phyloP scores from a whole-genome alignment of 371 early-diverging fungal species.

The Mucor mucedo region DNA sequence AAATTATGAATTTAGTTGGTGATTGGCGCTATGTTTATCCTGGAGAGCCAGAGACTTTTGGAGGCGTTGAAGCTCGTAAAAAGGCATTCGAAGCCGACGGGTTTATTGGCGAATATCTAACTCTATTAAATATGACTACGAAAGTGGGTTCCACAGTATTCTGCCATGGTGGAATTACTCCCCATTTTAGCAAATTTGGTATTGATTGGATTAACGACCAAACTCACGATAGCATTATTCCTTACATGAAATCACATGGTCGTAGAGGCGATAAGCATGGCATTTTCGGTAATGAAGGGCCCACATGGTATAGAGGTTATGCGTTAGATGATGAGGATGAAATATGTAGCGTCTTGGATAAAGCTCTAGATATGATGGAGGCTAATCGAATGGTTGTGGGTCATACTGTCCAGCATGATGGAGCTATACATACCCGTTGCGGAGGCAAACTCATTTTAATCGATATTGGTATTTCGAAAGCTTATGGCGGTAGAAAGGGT shows the following conservation, averaged over 20 bases:
- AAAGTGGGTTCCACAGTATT: slow-evolving; percentile 71
- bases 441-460: slow-evolving; percentile 67
- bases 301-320: slow-evolving; percentile 72
- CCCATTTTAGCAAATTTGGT: slow-evolving; percentile 54
- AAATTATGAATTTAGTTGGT: slow-evolving; percentile 76
- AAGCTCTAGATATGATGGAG: slow-evolving; percentile 55
- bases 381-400: slow-evolving; percentile 81
- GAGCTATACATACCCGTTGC: slow-evolving; percentile 69
- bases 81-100: slow-evolving; percentile 66
- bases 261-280: slow-evolving; percentile 38
- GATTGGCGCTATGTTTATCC: slow-evolving; percentile 77
- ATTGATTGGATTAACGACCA: slow-evolving; percentile 62
- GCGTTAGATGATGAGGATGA: slow-evolving; percentile 58
- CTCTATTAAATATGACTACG: slow-evolving; percentile 60
- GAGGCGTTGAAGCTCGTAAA: slow-evolving; percentile 54
- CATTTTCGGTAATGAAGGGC: slow-evolving; percentile 53
- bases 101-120: slow-evolving; percentile 69
- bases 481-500: slow-evolving; percentile 67
- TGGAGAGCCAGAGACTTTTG: slow-evolving; percentile 71
- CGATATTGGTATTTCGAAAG: slow-evolving; percentile 76
- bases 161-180: slow-evolving; percentile 76
- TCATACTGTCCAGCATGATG: slow-evolving; percentile 74
- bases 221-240: slow-evolving; percentile 45
- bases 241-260: slow-evolving; percentile 33
- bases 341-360: slow-evolving; percentile 56